A percentile compares a stretch with the other conserved stretches of the same genome.
These are phyloP conservation scores for Herpetospermum pedunculosum DNA, from an alignment of 306 rosid genomes.

Conservation along the genomic window DNA sequence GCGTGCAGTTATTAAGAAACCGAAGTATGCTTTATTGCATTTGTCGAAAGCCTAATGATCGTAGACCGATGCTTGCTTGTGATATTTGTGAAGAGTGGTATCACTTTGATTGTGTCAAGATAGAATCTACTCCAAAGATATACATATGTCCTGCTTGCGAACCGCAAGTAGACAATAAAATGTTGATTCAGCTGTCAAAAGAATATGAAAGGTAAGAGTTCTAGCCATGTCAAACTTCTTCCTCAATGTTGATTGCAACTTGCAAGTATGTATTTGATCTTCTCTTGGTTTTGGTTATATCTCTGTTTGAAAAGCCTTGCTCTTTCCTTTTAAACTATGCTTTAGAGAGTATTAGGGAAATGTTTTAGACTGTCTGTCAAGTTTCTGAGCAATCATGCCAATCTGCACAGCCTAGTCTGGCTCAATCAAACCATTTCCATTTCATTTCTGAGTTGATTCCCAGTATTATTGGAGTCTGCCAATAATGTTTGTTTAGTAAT, in stretches of 20 bases:
- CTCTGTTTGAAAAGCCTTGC: not conserved
- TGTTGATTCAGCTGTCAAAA: slow-evolving; percentile 10
- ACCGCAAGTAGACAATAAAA: slow-evolving; percentile 30
- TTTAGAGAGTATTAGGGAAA: not conserved
- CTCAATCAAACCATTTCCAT: not conserved
- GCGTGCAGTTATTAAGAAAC: slow-evolving; percentile 57
- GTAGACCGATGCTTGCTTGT: slow-evolving; percentile 78
- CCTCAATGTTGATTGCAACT: not conserved
- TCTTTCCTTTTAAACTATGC: not conserved
- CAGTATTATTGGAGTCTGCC: not conserved
- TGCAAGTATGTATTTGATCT: not conserved
- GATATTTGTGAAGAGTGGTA: slow-evolving; percentile 85
- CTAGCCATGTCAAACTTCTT: not conserved
- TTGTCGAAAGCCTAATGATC: slow-evolving; percentile 78
- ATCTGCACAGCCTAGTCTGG: not conserved
- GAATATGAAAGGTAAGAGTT: slow-evolving; percentile 55
- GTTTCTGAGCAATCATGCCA: not conserved
- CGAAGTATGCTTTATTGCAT: slow-evolving; percentile 90
- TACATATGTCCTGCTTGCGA: slow-evolving; percentile 85
- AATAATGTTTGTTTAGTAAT: not conserved
- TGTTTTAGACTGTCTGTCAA: not conserved
- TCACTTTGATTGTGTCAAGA: slow-evolving; percentile 82
- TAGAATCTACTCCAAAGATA: slow-evolving; percentile 33
- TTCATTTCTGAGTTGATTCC: not conserved
- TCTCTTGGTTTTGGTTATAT: not conserved